Conservation (phyloP, 1,139 yeast species). For the Pneumocystis oryctolagi region DNA sequence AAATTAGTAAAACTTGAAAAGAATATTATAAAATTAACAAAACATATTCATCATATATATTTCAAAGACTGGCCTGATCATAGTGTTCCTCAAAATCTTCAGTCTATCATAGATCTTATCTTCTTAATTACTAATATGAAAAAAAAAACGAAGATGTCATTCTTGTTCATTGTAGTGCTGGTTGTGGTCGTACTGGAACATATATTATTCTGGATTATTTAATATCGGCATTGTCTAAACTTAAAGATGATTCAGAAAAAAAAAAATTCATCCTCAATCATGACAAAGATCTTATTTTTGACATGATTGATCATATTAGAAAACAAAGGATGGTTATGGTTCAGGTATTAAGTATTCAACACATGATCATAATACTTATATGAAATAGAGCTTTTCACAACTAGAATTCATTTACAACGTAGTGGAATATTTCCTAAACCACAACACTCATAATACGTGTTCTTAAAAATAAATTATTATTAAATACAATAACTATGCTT, state of each 20-base stretch:
- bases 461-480: background rate
- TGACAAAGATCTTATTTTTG: slow-evolving; percentile 21
- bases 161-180: slow-evolving; percentile 77
- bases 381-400: background rate
- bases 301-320: slow-evolving; percentile 34
- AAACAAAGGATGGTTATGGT: slow-evolving; percentile 52
- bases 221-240: slow-evolving; percentile 9
- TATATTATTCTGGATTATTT: slow-evolving; percentile 24
- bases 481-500: background rate
- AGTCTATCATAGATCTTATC: slow-evolving; percentile 31
- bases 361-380: slow-evolving; percentile 4
- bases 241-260: background rate
- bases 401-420: background rate
- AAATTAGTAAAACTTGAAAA: background rate
- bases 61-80: slow-evolving; percentile 72
- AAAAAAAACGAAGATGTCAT: slow-evolving; percentile 28
- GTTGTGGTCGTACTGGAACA: slow-evolving; percentile 86
- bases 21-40: background rate
- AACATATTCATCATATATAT: slow-evolving; percentile 46
- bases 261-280: background rate
- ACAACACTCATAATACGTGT: background rate
- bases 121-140: slow-evolving; percentile 25
- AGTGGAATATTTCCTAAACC: background rate
- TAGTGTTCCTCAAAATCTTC: slow-evolving; percentile 45
- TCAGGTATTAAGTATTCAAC: slow-evolving; percentile 24